phyloP scores from a whole-genome alignment of 1,284 basidiomycete genomes.

The Cutaneotrichosporon cavernicola region DNA sequence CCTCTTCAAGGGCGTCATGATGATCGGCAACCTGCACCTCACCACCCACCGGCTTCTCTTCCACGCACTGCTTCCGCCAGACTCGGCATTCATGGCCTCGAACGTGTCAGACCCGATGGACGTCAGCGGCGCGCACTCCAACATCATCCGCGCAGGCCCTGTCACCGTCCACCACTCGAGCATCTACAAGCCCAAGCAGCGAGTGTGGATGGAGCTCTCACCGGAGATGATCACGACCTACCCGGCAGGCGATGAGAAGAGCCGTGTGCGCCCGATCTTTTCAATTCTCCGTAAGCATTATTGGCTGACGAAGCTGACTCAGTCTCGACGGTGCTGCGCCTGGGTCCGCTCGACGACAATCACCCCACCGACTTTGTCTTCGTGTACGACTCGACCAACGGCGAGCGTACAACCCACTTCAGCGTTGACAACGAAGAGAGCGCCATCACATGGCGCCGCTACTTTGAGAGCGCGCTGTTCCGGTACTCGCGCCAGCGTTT shows the following conservation, averaged over 20 bases:
- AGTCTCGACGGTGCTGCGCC: constrained; percentile 48
- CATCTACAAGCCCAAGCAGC: constrained; percentile 53
- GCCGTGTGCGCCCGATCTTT: constrained; percentile 59
- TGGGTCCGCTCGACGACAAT: constrained; percentile 56
- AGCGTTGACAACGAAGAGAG: constrained; percentile 63
- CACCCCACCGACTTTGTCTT: constrained; percentile 56
- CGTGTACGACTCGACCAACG: constrained; percentile 47
- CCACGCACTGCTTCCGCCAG: constrained; percentile 63
- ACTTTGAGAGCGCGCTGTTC: constrained; percentile 56
- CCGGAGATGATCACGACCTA: constrained; percentile 64
- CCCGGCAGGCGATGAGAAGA: constrained; percentile 60
- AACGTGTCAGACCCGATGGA: constrained; percentile 38
- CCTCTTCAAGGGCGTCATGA: constrained; percentile 56
- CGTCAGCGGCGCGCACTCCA: constrained; percentile 22
- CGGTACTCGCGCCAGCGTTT: constrained; percentile 39
- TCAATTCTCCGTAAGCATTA: constrained; percentile 59
- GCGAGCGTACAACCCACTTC: constrained; percentile 46
- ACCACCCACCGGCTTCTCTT: constrained; percentile 67
- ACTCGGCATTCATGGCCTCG: constrained; percentile 24
- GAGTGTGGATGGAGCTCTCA: constrained; percentile 66
- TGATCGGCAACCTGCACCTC: constrained; percentile 64
- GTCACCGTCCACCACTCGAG: constrained; percentile 57
- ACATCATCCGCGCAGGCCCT: constrained; percentile 59
- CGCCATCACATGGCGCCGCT: constrained; percentile 62
- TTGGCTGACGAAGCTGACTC: background rate